Evolutionary conservation across 768 basidiomycete species (phyloP).

Genomic region (Auricularia cornea): DNA sequence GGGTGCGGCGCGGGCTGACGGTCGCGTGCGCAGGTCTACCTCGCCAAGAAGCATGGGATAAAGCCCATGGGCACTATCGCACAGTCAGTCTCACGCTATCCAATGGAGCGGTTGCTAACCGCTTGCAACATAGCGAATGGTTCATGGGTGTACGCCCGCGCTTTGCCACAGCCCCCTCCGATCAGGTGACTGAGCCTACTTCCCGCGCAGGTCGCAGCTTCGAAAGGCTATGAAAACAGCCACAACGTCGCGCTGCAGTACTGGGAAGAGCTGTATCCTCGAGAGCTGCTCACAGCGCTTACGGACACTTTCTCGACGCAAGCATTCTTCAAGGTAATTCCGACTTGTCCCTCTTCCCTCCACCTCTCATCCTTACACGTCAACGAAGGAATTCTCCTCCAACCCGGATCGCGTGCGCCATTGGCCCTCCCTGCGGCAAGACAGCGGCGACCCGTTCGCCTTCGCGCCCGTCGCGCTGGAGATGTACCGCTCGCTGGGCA

Average conservation of each 20-base stretch:
- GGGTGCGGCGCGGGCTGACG: not conserved
- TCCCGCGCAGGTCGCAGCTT: constrained; percentile 64
- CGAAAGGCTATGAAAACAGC: constrained; percentile 71
- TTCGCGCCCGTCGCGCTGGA: constrained; percentile 70
- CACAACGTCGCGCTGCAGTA: constrained; percentile 68
- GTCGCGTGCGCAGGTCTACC: constrained; percentile 48
- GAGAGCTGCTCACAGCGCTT: constrained; percentile 56
- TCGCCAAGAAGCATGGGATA: constrained; percentile 69
- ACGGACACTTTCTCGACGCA: constrained; percentile 93
- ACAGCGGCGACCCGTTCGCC: constrained; percentile 83
- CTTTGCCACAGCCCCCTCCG: constrained; percentile 1
- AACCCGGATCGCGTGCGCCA: constrained; percentile 48
- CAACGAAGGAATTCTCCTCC: constrained; percentile 46
- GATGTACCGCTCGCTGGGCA: constrained; percentile 61
- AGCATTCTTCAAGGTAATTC: constrained; percentile 67
- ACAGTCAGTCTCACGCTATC: constrained; percentile 45
- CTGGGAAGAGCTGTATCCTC: constrained; percentile 73
- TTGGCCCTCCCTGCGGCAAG: constrained; percentile 86
- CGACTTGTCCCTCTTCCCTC: not conserved
- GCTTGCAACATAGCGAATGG: constrained; percentile 60
- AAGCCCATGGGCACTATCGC: constrained; percentile 74
- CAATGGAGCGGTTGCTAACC: constrained; percentile 1
- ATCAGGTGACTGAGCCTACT: not conserved
- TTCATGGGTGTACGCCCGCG: constrained; percentile 67
- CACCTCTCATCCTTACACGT: constrained; percentile 1